Base-by-base conservation (phyloP, 257 asterid species). In the Ballota nigra region DNA sequence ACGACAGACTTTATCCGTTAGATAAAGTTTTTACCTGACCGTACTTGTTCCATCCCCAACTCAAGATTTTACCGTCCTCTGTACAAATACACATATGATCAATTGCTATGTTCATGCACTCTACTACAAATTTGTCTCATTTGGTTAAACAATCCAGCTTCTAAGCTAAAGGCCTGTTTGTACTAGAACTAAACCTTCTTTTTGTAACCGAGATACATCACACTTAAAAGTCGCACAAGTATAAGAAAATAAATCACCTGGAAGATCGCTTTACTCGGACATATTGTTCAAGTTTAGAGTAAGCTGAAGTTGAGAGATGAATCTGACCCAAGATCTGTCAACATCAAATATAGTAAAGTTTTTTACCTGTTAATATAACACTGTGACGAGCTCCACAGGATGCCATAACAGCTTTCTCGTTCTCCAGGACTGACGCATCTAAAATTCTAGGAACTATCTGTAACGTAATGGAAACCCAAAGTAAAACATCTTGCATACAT, bases 41-140 rank as follows among this genome's bases (percentile, higher is more conserved):
- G 20, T 88, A 90, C 75, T 90, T 90, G 77, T 88, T 90, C 96
- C 95, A 86, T 24, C 95, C 92, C 96, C 96, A 90, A 85, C 89
- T 62, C 53, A 78, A 88, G 53, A 90, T 75, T 67, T 78, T 79
- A 65, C 81, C 79, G 31, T 83, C 87, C 68, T 83, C 96, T 90
- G 81, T 64, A 34, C 71, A 60, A 47, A 47, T 23, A 33, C 22
- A 60, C 63, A 52, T 18, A 16, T 19, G n/a, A 53, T 53, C 60
- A 53, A 53, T 53, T 8, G 3, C 8, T 38, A 28, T 24, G 45
- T 15, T n/a, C 24, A 10, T 16, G 26, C 28, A 53, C 72, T 60
- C 63, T 3, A 7, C 18, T 6, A 52, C 74, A 18, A 0, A 11
- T 3, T 4, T 0, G 9, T 15, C 49, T 16, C 18, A 18, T 69